These are phyloP conservation scores for Phyllosticta ampelicida DNA, from an alignment of 2,329 filamentous ascomycete species.

Conservation along the genomic window DNA sequence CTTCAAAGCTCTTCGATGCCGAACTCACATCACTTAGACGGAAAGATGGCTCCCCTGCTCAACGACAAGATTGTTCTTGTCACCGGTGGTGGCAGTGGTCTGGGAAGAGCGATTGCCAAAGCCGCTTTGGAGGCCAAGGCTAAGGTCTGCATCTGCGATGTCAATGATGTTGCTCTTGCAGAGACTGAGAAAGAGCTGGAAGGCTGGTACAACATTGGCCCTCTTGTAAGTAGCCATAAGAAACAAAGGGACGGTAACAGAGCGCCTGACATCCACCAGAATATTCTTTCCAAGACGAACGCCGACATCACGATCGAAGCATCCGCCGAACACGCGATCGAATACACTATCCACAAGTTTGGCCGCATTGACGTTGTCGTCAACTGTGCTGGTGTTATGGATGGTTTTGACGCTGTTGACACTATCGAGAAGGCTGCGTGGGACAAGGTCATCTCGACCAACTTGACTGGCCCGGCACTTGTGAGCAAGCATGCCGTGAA, in stretches of 20 bases:
- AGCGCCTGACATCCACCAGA: not conserved
- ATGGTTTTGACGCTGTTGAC: slow-evolving; percentile 44
- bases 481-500: slow-evolving; percentile 42
- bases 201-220: not conserved
- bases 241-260: slow-evolving; percentile 4
- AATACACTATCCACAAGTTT: slow-evolving; percentile 20
- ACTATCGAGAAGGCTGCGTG: slow-evolving; percentile 37
- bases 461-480: slow-evolving; percentile 46
- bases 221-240: not conserved
- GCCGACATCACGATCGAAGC: slow-evolving; percentile 7
- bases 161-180: slow-evolving; percentile 15
- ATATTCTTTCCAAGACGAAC: slow-evolving; percentile 14
- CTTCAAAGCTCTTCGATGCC: not conserved
- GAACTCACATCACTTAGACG: not conserved
- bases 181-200: slow-evolving; percentile 5
- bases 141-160: slow-evolving; percentile 27
- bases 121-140: slow-evolving; percentile 18
- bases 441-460: slow-evolving; percentile 46
- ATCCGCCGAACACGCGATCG: not conserved
- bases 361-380: slow-evolving; percentile 46
- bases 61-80: slow-evolving; percentile 11
- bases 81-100: slow-evolving; percentile 11
- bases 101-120: slow-evolving; percentile 10
- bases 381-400: slow-evolving; percentile 50
- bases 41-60: slow-evolving; percentile 2